These are phyloP conservation scores for Limtongia smithiae DNA, from an alignment of 805 yeast species.

Conservation along the genomic window DNA sequence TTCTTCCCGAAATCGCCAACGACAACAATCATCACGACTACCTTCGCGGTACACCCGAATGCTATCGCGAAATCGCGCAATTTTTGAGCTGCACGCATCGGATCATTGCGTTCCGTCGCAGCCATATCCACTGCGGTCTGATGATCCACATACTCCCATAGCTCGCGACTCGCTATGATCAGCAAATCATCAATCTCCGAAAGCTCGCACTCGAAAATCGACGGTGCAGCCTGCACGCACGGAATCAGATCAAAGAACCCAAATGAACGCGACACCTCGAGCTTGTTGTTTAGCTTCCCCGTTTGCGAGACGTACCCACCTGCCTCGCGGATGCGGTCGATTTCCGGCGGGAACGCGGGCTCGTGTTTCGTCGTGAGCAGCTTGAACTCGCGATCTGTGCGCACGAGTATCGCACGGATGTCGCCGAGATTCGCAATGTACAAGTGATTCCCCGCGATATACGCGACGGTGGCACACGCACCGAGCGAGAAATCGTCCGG, in stretches of 20 bases:
- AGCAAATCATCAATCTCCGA: slow-evolving; percentile 76
- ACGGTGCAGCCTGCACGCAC: slow-evolving; percentile 85
- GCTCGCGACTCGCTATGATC: slow-evolving; percentile 73
- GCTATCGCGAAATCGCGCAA: slow-evolving; percentile 91
- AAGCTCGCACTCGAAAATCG: slow-evolving; percentile 57
- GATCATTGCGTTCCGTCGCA: slow-evolving; percentile 73
- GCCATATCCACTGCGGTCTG: slow-evolving; percentile 90
- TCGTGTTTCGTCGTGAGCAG: slow-evolving; percentile 74
- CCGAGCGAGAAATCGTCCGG: slow-evolving; percentile 76
- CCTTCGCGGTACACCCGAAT: slow-evolving; percentile 78
- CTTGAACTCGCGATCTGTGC: slow-evolving; percentile 76
- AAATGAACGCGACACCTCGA: slow-evolving; percentile 83
- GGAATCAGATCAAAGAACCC: slow-evolving; percentile 86
- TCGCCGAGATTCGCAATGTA: slow-evolving; percentile 92
- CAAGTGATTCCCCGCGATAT: slow-evolving; percentile 63
- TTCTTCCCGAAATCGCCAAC: slow-evolving; percentile 34
- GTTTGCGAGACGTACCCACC: slow-evolving; percentile 88
- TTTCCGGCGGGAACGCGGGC: slow-evolving; percentile 78
- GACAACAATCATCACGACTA: slow-evolving; percentile 76
- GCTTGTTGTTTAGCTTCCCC: slow-evolving; percentile 78
- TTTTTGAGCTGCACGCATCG: slow-evolving; percentile 88
- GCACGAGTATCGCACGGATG: slow-evolving; percentile 72
- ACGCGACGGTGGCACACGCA: slow-evolving; percentile 77
- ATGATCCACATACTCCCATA: slow-evolving; percentile 81
- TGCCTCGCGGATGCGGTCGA: slow-evolving; percentile 71